Base-by-base conservation (phyloP, 2,329 filamentous ascomycete species). In the Coniochaeta prunicola region DNA sequence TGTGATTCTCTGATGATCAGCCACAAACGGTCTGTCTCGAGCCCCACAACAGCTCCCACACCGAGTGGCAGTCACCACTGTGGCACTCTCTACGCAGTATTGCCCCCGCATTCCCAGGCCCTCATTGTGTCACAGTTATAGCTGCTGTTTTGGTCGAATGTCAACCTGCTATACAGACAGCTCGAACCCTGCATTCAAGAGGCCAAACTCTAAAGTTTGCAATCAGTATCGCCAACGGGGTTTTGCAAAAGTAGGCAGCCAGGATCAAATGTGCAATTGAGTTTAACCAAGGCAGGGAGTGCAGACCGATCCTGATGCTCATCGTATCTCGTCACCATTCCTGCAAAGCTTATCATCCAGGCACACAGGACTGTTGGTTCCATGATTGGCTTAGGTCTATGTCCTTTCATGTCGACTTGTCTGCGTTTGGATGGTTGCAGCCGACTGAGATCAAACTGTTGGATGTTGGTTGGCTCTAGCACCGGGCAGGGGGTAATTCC, bases 251-350 rank as follows among this genome's bases (percentile, higher is more conserved):
- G n/a, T n/a, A n/a, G n/a, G n/a, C n/a, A n/a, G n/a, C n/a, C n/a
- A n/a, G n/a, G n/a, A n/a, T n/a, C 17, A 26, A 30, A 50, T 13
- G 45, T 30, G 12, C 24, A n/a, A n/a, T 17, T 13, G n/a, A 2
- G 24, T 17, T 21, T 7, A 30, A 50, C 17, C 45, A 50, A 26
- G 45, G 45, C 45, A 50, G 45, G 12, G 45, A 30, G 30, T 50
- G 45, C 45, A 50, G 24, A 28, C 8, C 30, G 24, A 19, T 30
- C n/a, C 26, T 17, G 24, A 28, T 30, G 45, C 45, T 50, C 45
- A 50, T 50, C 45, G 10, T 50, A 50, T 30, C 45, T 50, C 45
- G 45, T 50, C 45, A 50, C 45, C 45, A 50, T 50, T 50, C 45
- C 45, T 50, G 45, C 45, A 50, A 30, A 50, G 45, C 45, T 50